Conservation (phyloP, 2,329 filamentous ascomycete genomes). For the Rasamsonia emersonii region DNA sequence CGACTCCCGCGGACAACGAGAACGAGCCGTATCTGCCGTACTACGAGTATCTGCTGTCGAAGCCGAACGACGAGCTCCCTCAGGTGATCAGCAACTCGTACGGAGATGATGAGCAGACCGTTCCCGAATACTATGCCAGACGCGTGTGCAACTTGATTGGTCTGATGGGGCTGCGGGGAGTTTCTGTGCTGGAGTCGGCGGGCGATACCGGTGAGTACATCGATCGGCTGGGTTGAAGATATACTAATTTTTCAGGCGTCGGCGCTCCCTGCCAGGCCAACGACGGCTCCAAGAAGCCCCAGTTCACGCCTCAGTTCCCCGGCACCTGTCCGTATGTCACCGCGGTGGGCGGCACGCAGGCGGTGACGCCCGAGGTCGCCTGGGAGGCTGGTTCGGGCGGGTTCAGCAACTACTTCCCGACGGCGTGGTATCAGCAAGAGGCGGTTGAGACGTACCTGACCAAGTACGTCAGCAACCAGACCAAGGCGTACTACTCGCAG, state of each 20-base stretch:
- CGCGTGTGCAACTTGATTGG: conserved; percentile 37
- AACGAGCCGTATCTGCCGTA: conserved; percentile 62
- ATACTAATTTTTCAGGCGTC: conserved; percentile 27
- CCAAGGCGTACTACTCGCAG: conserved; percentile 16
- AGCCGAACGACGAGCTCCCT: conserved; percentile 15
- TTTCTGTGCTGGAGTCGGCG: conserved; percentile 41
- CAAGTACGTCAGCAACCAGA: conserved; percentile 22
- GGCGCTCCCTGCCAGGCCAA: conserved; percentile 26
- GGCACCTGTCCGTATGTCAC: conserved; percentile 32
- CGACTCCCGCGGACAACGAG: conserved; percentile 32
- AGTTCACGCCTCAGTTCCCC: conserved; percentile 37
- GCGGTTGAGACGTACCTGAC: conserved; percentile 18
- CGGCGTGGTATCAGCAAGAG: conserved; percentile 24
- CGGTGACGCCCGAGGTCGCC: conserved; percentile 28
- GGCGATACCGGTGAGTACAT: too few relatives aligned
- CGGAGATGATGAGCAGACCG: conserved; percentile 32
- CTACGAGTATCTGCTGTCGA: conserved; percentile 12
- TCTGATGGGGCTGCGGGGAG: conserved; percentile 44
- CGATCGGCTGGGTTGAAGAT: too few relatives aligned
- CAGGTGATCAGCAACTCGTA: conserved; percentile 35
- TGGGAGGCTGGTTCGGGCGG: conserved; percentile 35
- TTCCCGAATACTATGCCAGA: conserved; percentile 28
- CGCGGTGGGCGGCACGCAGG: conserved; percentile 33
- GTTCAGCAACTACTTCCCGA: conserved; percentile 30
- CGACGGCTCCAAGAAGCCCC: conserved; percentile 26